phyloP scores from a whole-genome alignment of 345 rosid species.

The Aquilaria malaccensis region DNA sequence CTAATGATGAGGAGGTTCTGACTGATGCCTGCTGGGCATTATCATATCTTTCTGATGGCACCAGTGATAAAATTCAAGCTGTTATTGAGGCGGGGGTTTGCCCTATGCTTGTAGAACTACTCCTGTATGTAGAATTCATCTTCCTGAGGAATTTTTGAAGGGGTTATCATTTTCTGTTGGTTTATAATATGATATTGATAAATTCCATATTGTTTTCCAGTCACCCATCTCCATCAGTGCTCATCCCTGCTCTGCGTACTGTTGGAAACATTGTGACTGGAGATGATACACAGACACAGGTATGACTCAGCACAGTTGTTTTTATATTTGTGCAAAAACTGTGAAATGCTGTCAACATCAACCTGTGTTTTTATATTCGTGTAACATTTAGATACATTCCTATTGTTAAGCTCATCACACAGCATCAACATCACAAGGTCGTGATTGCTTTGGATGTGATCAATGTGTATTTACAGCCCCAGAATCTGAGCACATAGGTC shows the following conservation, averaged over 20 bases:
- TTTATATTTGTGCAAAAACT: neutral
- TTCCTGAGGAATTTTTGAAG: neutral
- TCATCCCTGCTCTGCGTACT: constrained; percentile 75
- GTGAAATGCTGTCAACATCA: too few relatives aligned
- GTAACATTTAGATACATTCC: too few relatives aligned
- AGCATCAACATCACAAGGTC: too few relatives aligned
- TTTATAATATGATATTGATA: neutral
- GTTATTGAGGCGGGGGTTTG: constrained; percentile 67
- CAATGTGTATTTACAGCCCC: too few relatives aligned
- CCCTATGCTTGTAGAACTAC: constrained; percentile 58
- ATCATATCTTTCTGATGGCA: constrained; percentile 80
- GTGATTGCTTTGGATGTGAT: too few relatives aligned
- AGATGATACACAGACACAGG: constrained; percentile 76
- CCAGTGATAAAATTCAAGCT: constrained; percentile 70
- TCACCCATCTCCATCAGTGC: constrained; percentile 58
- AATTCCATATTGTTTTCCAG: constrained; percentile 17
- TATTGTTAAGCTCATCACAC: too few relatives aligned
- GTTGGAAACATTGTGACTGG: constrained; percentile 86
- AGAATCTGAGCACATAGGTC: too few relatives aligned
- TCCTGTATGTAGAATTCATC: constrained; percentile 35
- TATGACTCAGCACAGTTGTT: constrained; percentile 1
- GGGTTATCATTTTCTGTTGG: constrained; percentile 8
- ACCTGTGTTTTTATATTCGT: too few relatives aligned
- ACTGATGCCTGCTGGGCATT: constrained; percentile 87
- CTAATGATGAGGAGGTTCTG: constrained; percentile 69